These are phyloP conservation scores for Alternaria gaisen DNA, from an alignment of 2,329 filamentous ascomycete genomes.

Conservation along the genomic window DNA sequence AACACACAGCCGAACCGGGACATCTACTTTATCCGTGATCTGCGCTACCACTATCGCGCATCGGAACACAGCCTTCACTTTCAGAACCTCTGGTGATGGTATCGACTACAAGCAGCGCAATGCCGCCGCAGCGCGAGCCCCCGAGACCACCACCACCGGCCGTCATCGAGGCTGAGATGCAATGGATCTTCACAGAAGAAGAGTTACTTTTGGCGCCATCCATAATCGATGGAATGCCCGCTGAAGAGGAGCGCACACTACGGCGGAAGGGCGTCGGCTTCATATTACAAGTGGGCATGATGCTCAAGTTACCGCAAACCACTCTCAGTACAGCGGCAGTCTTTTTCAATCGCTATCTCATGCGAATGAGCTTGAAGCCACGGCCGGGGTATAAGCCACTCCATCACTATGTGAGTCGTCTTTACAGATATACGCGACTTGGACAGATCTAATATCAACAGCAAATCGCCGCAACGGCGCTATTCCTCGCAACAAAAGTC, in stretches of 20 bases:
- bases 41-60: neutral
- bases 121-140: constrained; percentile 39
- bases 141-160: constrained; percentile 54
- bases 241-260: constrained; percentile 79
- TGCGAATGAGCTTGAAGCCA: constrained; percentile 83
- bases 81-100: constrained; percentile 35
- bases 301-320: constrained; percentile 89
- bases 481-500: constrained; percentile 96
- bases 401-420: constrained; percentile 74
- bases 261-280: constrained; percentile 96
- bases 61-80: constrained; percentile 1
- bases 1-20: neutral
- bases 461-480: constrained; percentile 86
- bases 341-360: constrained; percentile 96
- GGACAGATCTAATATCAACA: constrained; percentile 32
- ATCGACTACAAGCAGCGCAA: constrained; percentile 32
- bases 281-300: constrained; percentile 90
- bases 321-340: constrained; percentile 91
- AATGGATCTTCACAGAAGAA: constrained; percentile 90
- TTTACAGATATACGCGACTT: neutral
- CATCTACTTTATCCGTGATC: neutral
- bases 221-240: constrained; percentile 79
- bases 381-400: constrained; percentile 73
- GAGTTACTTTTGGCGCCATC: constrained; percentile 86
- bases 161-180: constrained; percentile 66